These are phyloP conservation scores for Schizonepeta tenuifolia DNA, from an alignment of 257 asterid genomes.

Conservation along the genomic window DNA sequence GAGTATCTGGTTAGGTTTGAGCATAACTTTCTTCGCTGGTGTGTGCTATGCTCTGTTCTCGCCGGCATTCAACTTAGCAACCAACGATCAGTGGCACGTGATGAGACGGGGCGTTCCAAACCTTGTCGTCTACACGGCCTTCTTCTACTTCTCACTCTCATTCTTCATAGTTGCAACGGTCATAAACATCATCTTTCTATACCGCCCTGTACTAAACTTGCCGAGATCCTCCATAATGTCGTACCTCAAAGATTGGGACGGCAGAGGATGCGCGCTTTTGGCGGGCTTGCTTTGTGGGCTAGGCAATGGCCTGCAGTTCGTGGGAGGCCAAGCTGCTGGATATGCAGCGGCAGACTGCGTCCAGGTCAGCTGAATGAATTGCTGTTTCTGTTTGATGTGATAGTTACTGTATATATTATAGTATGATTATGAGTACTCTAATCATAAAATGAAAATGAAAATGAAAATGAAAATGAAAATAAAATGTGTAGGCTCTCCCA, in stretches of 20 bases:
- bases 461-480: no score
- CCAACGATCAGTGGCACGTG: conserved; percentile 53
- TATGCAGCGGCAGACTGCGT: conserved; percentile 67
- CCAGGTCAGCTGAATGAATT: conserved; percentile 43
- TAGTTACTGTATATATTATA: no score
- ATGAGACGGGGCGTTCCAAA: conserved; percentile 43
- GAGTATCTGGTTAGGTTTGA: conserved; percentile 47
- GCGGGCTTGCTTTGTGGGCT: conserved; percentile 51
- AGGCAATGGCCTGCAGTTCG: conserved; percentile 62
- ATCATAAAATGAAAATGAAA: no score
- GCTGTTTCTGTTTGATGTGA: not conserved
- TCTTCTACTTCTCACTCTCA: conserved; percentile 62
- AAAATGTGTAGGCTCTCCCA: conserved; percentile 54
- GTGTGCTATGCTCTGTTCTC: conserved; percentile 53
- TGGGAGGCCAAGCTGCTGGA: conserved; percentile 69
- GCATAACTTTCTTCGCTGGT: conserved; percentile 53
- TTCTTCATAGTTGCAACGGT: conserved; percentile 41
- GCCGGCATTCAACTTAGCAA: conserved; percentile 59
- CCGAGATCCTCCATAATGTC: conserved; percentile 50
- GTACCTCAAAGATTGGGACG: conserved; percentile 50
- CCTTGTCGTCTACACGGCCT: conserved; percentile 50
- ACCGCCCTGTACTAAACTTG: conserved; percentile 47
- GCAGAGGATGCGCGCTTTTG: conserved; percentile 46
- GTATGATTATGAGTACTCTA: no score
- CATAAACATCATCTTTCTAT: conserved; percentile 42